Conservation (phyloP, 148 eudicot species). For the Camellia japonica region DNA sequence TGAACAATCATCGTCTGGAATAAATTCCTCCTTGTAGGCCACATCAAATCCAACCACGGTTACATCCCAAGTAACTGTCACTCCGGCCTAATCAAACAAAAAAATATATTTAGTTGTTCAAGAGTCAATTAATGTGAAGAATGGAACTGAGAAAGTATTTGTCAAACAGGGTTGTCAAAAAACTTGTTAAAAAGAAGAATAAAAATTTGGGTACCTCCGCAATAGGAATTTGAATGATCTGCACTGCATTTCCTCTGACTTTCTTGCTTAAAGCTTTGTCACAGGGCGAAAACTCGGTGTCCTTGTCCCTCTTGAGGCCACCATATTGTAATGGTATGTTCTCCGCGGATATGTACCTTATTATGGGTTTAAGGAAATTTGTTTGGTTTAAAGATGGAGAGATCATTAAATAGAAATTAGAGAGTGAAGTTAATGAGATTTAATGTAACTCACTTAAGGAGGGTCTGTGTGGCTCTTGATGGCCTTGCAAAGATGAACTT, state of each 20-base stretch:
- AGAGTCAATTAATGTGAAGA: no score
- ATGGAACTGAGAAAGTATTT: no score
- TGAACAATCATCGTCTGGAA: constrained; percentile 87
- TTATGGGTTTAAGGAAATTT: neutral
- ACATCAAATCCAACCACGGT: constrained; percentile 64
- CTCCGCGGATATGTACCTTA: constrained; percentile 66
- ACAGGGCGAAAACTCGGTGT: constrained; percentile 43
- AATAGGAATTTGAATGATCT: constrained; percentile 41
- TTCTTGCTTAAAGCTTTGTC: constrained; percentile 26
- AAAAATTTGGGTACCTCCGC: constrained; percentile 30
- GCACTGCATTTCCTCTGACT: constrained; percentile 28
- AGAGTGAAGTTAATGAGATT: neutral
- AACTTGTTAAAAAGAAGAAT: neutral
- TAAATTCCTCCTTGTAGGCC: constrained; percentile 66
- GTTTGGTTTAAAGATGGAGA: neutral
- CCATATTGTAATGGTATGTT: constrained; percentile 71
- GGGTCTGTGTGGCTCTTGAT: constrained; percentile 57
- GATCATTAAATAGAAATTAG: neutral
- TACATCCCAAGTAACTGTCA: constrained; percentile 58
- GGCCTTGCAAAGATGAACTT: constrained; percentile 63
- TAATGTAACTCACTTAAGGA: constrained; percentile 55
- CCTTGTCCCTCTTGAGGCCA: constrained; percentile 65
- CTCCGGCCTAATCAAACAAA: constrained; percentile 29
- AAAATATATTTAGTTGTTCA: neutral
- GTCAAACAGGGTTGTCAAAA: no score